These are phyloP conservation scores for Penicillium cinerascens DNA, from an alignment of 495 filamentous ascomycete species.

Conservation along the genomic window DNA sequence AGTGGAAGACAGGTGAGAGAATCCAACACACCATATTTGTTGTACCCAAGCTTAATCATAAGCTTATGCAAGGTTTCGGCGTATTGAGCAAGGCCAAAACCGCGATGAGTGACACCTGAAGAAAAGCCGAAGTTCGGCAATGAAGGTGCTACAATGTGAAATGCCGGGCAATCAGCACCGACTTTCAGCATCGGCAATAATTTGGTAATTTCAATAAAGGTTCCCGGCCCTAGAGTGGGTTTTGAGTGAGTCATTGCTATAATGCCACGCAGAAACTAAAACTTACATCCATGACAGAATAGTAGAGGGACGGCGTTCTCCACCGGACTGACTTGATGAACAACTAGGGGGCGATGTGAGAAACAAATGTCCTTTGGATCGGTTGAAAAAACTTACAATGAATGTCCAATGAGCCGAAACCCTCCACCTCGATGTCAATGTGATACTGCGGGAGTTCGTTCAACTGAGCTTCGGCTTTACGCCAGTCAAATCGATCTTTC, in stretches of 20 bases:
- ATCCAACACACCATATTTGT: constrained; percentile 49
- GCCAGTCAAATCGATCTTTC: constrained; percentile 41
- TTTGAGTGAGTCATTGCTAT: neutral
- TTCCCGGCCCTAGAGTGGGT: constrained; percentile 29
- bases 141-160: constrained; percentile 44
- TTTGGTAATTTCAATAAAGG: constrained; percentile 38
- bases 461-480: constrained; percentile 36
- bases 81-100: constrained; percentile 57
- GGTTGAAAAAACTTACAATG: constrained; percentile 28
- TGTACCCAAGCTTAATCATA: constrained; percentile 66
- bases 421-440: constrained; percentile 39
- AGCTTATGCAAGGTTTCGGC: constrained; percentile 60
- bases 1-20: no score
- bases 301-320: constrained; percentile 40
- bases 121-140: constrained; percentile 44
- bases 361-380: neutral
- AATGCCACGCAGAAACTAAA: neutral
- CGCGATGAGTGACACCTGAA: constrained; percentile 36
- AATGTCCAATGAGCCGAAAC: constrained; percentile 37
- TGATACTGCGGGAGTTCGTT: constrained; percentile 45
- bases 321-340: constrained; percentile 36
- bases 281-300: constrained; percentile 44
- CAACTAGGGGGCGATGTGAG: constrained; percentile 13
- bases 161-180: constrained; percentile 27
- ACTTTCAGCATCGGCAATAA: constrained; percentile 30